A percentile compares a stretch with the other conserved stretches of the same genome.
phyloP scores from a whole-genome alignment of 176 grass and related monocot genomes.

The Chloris gayana region DNA sequence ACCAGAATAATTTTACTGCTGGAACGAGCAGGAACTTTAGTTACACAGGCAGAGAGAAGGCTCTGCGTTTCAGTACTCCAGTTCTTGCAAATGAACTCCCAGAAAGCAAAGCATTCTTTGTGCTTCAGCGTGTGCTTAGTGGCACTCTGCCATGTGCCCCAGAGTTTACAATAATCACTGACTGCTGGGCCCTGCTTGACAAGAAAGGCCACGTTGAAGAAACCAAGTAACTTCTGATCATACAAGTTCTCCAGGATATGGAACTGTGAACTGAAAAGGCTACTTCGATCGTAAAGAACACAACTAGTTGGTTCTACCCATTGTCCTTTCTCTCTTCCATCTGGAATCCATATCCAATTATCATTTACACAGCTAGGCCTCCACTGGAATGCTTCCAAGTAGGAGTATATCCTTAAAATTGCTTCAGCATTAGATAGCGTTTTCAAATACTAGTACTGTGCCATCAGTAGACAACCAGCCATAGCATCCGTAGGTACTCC shows the following conservation, averaged over 20 bases:
- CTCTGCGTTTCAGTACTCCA: constrained; percentile 29
- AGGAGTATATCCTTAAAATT: constrained; percentile 55
- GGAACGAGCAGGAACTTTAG: constrained; percentile 44
- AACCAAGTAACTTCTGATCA: constrained; percentile 27
- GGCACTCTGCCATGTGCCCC: constrained; percentile 49
- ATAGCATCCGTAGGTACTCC: constrained; percentile 12
- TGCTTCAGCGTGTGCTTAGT: background rate
- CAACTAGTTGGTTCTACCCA: constrained; percentile 48
- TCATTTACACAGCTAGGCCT: constrained; percentile 5
- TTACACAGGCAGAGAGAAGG: constrained; percentile 27
- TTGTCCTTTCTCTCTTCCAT: constrained; percentile 16
- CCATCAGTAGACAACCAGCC: background rate
- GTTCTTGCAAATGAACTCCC: constrained; percentile 44
- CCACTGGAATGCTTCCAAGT: constrained; percentile 45
- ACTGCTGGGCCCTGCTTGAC: constrained; percentile 42
- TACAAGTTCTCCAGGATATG: constrained; percentile 54
- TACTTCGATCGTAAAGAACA: constrained; percentile 42
- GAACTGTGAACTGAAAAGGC: constrained; percentile 2
- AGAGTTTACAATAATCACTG: constrained; percentile 48
- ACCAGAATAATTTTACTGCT: constrained; percentile 33
- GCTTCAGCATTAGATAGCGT: constrained; percentile 2
- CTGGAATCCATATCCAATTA: constrained; percentile 60
- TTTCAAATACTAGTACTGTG: background rate
- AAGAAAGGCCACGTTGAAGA: constrained; percentile 38
- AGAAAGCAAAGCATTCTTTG: constrained; percentile 47